A percentile compares a stretch with the other conserved stretches of the same genome.
Evolutionary conservation across 306 rosid species (phyloP).

Genomic region (Alnus rubra): DNA sequence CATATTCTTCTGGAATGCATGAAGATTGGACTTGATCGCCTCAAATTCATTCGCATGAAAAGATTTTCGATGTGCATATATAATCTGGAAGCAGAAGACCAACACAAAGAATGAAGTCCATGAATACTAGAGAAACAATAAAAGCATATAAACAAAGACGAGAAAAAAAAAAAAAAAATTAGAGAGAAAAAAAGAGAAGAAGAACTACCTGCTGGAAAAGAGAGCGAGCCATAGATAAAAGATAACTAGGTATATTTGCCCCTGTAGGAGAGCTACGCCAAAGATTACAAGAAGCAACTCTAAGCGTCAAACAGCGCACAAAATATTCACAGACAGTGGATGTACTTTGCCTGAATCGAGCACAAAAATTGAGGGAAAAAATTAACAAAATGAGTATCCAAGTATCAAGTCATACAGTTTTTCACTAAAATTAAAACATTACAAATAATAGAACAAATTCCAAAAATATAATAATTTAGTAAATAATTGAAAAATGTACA

Average conservation of each 20-base stretch:
- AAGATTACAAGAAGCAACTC: constrained; percentile 58
- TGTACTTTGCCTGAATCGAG: constrained; percentile 48
- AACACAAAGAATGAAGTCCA: constrained; percentile 19
- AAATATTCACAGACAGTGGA: constrained; percentile 51
- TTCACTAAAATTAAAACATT: neutral
- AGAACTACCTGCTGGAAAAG: constrained; percentile 81
- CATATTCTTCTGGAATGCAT: constrained; percentile 34
- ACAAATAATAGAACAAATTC: neutral
- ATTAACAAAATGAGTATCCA: neutral
- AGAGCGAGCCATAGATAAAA: constrained; percentile 58
- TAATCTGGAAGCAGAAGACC: constrained; percentile 48
- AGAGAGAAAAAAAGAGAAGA: neutral
- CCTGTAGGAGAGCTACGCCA: constrained; percentile 63
- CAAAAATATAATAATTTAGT: neutral
- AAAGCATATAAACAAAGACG: neutral
- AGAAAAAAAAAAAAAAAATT: too few relatives aligned
- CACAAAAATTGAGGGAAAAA: neutral
- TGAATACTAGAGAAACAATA: constrained; percentile 4
- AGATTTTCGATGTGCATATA: constrained; percentile 69
- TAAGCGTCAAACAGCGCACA: constrained; percentile 58
- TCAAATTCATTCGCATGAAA: constrained; percentile 54
- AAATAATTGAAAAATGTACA: neutral
- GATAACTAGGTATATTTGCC: constrained; percentile 44
- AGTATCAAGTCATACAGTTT: neutral
- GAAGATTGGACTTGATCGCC: constrained; percentile 46